Conservation (phyloP, 495 filamentous ascomycete genomes). For the Aspergillus indologenus region DNA sequence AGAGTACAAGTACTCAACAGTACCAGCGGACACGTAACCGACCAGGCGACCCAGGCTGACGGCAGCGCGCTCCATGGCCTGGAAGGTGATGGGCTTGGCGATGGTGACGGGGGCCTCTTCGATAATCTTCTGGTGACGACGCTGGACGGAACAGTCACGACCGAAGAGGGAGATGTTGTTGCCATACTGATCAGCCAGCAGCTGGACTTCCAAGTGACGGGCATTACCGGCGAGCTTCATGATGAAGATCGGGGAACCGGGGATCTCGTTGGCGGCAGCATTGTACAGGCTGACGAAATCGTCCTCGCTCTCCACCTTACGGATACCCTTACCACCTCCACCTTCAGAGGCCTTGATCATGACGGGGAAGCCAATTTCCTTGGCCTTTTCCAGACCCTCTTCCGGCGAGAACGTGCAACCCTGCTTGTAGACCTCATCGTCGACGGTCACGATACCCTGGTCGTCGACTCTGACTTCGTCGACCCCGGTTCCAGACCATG, state of each 20-base stretch:
- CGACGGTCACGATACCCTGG: slow-evolving; percentile 87
- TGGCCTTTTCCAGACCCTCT: slow-evolving; percentile 84
- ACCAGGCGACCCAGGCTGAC: slow-evolving; percentile 91
- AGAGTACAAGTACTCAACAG: slow-evolving; percentile 98
- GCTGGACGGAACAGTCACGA: slow-evolving; percentile 97
- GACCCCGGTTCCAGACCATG: slow-evolving; percentile 95
- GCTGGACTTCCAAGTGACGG: slow-evolving; percentile 93
- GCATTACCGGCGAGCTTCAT: slow-evolving; percentile 99
- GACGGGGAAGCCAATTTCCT: slow-evolving; percentile 93
- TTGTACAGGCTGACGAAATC: slow-evolving; percentile 84
- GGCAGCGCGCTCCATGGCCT: slow-evolving; percentile 93
- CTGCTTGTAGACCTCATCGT: slow-evolving; percentile 79
- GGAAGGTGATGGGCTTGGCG: slow-evolving; percentile 82
- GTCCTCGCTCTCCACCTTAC: slow-evolving; percentile 86
- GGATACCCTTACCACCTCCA: slow-evolving; percentile 98
- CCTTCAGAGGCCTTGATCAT: slow-evolving; percentile 99
- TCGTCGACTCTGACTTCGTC: slow-evolving; percentile 73
- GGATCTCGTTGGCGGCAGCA: slow-evolving; percentile 94
- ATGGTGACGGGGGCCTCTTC: slow-evolving; percentile 98
- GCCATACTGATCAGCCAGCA: slow-evolving; percentile 97
- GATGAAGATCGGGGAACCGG: slow-evolving; percentile 99
- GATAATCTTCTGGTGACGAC: slow-evolving; percentile 99
- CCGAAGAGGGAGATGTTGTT: slow-evolving; percentile 99
- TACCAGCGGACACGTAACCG: slow-evolving; percentile 97
- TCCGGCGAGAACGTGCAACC: slow-evolving; percentile 85